Evolutionary conservation across 352 stramenopile genomes (phyloP).

Genomic region (Pythium biforme): DNA sequence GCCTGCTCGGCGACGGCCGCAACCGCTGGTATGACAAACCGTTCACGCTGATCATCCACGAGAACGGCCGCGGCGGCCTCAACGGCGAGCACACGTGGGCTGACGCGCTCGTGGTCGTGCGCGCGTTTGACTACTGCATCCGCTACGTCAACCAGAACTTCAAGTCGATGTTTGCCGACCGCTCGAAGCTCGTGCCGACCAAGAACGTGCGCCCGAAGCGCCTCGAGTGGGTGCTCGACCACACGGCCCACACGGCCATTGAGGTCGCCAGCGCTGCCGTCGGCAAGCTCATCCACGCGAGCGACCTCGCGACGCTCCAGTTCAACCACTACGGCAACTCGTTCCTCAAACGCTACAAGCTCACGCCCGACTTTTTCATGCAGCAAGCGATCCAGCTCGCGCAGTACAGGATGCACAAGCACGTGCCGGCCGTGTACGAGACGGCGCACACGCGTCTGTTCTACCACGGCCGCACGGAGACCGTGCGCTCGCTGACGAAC

Average conservation of each 20-base stretch:
- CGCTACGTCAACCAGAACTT: constrained; percentile 92
- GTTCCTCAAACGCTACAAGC: constrained; percentile 93
- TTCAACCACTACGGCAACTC: constrained; percentile 92
- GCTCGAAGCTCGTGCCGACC: constrained; percentile 63
- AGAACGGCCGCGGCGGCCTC: constrained; percentile 94
- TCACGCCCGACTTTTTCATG: constrained; percentile 97
- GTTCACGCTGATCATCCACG: constrained; percentile 95
- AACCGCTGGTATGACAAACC: constrained; percentile 99
- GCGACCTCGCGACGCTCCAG: constrained; percentile 88
- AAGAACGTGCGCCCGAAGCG: constrained; percentile 66
- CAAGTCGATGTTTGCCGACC: constrained; percentile 81
- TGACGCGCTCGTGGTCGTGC: constrained; percentile 95
- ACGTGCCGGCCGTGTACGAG: constrained; percentile 95
- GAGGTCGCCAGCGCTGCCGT: constrained; percentile 87
- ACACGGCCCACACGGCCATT: constrained; percentile 76
- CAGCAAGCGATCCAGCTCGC: constrained; percentile 97
- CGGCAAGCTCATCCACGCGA: constrained; percentile 90
- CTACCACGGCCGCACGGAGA: constrained; percentile 95
- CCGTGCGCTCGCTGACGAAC: constrained; percentile 84
- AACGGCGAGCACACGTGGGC: constrained; percentile 98
- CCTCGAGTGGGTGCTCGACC: constrained; percentile 84
- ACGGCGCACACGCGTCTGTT: constrained; percentile 97
- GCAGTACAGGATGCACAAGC: constrained; percentile 94
- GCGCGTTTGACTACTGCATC: constrained; percentile 93
- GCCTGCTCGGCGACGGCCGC: constrained; percentile 83